Percentiles rank a stretch among this genome's conserved stretches.
phyloP scores from a whole-genome alignment of 73 alveolate species.

The Uronychia setigera region DNA sequence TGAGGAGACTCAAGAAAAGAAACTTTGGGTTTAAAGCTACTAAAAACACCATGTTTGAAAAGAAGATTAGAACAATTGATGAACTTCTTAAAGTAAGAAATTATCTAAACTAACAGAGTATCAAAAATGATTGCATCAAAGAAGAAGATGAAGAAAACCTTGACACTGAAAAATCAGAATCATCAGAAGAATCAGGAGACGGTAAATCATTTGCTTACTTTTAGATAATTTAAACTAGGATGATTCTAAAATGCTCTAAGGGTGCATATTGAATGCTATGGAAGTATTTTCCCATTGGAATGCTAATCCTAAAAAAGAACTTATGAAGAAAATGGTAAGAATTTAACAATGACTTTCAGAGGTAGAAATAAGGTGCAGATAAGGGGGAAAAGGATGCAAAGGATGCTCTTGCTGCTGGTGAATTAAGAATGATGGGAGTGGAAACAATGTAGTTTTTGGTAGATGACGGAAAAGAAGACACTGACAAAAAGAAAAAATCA shows the following conservation, averaged over 20 bases:
- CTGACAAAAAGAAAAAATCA: not conserved
- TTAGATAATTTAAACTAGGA: constrained; percentile 13
- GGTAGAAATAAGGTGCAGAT: too few relatives aligned
- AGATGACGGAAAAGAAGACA: not conserved
- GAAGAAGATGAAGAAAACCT: constrained; percentile 30
- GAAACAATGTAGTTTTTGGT: not conserved
- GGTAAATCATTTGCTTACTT: constrained; percentile 21
- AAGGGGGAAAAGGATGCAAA: not conserved
- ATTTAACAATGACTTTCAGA: not conserved
- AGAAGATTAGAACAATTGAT: constrained; percentile 30
- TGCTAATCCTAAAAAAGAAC: constrained; percentile 41
- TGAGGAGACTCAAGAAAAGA: not conserved
- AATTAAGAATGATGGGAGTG: not conserved
- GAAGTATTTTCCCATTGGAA: constrained; percentile 49
- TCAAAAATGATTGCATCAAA: constrained; percentile 16
- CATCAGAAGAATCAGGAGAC: constrained; percentile 27
- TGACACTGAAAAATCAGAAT: constrained; percentile 11
- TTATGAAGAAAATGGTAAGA: constrained; percentile 9
- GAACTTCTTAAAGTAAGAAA: constrained; percentile 7
- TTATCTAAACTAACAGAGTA: not conserved
- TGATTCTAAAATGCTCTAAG: constrained; percentile 13
- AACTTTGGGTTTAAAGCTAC: not conserved
- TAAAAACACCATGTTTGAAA: constrained; percentile 4
- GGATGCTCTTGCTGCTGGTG: not conserved
- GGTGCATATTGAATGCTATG: constrained; percentile 33